Conservation (phyloP, 2,329 filamentous ascomycete genomes). For the Lasiodiplodia citricola region DNA sequence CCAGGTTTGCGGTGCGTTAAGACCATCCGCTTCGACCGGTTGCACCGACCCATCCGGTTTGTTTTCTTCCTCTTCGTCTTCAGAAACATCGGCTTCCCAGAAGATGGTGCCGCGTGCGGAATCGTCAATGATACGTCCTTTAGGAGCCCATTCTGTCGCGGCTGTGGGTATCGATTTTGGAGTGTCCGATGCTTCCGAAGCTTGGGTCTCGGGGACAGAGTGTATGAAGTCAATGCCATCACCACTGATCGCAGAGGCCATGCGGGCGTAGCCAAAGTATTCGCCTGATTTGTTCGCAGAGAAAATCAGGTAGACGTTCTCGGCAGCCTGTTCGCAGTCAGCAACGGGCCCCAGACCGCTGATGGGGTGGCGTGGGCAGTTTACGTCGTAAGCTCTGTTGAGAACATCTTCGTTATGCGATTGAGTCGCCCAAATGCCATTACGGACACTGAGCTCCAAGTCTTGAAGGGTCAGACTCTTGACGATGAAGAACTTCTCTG, state of each 20-base stretch:
- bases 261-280: conserved; percentile 93
- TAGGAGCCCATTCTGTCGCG: conserved; percentile 77
- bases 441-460: conserved; percentile 84
- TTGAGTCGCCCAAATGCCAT: conserved; percentile 92
- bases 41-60: conserved; percentile 46
- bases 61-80: conserved; percentile 57
- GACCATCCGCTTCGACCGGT: conserved; percentile 41
- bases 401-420: conserved; percentile 86
- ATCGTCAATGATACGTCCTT: conserved; percentile 88
- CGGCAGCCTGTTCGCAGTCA: conserved; percentile 62
- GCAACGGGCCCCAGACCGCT: background rate
- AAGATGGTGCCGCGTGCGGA: conserved; percentile 94
- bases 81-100: conserved; percentile 80
- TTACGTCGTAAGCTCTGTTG: conserved; percentile 82
- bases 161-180: conserved; percentile 81
- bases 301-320: conserved; percentile 90
- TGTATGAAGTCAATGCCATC: conserved; percentile 58
- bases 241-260: conserved; percentile 82
- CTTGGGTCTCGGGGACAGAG: conserved; percentile 64
- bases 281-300: conserved; percentile 97
- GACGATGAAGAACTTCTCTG: conserved; percentile 86
- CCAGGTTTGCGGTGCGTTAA: conserved; percentile 65
- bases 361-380: conserved; percentile 29
- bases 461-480: conserved; percentile 94
- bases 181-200: conserved; percentile 64